phyloP scores from a whole-genome alignment of 148 eudicot species.

The Diospyros kaki region DNA sequence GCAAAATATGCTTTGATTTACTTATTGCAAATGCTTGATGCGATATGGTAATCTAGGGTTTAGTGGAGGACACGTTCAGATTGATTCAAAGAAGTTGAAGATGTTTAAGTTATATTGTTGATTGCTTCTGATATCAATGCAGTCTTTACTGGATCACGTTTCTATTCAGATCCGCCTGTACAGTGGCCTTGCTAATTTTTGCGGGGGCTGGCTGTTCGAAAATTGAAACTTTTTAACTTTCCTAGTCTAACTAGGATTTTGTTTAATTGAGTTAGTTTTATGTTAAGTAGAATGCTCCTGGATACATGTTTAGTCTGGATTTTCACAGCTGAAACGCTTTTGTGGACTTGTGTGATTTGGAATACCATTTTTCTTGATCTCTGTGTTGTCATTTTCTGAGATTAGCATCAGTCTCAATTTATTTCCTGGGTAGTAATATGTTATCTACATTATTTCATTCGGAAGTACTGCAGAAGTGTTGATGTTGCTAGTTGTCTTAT shows the following conservation, averaged over 20 bases:
- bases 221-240: not conserved
- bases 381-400: not conserved
- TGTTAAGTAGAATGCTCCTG: not conserved
- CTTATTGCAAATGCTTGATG: not conserved
- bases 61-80: not conserved
- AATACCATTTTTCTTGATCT: not conserved
- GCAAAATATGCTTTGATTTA: not conserved
- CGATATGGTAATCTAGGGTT: not conserved
- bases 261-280: not conserved
- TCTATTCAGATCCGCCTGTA: not conserved
- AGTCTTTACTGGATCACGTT: not conserved
- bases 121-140: not conserved
- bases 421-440: not conserved
- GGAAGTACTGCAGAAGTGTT: not conserved
- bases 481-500: not conserved
- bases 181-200: not conserved
- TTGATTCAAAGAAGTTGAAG: not conserved
- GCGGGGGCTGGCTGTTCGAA: constrained; percentile 2
- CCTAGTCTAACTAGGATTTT: not conserved
- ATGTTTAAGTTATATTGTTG: not conserved
- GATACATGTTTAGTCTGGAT: not conserved
- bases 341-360: not conserved
- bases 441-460: not conserved
- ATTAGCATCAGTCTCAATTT: not conserved
- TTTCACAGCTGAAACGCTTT: not conserved